Conservation (phyloP, 257 asterid species). For the Gentiana macrophylla region DNA sequence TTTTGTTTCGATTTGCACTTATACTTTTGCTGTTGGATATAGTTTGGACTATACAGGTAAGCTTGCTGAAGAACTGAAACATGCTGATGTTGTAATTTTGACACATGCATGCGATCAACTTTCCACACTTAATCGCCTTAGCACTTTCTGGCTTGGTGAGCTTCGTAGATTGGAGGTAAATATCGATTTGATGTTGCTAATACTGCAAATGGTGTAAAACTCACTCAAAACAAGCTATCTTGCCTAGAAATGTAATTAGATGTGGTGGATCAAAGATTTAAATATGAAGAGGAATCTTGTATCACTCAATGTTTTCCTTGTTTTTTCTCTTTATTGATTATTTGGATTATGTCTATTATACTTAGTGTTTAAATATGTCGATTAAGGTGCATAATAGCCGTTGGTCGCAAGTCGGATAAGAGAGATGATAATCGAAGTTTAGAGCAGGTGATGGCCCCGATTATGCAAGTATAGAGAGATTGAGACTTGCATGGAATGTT, state of each 20-base stretch:
- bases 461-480: slow-evolving; percentile 93
- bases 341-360: no score
- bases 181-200: not conserved
- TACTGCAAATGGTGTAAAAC: not conserved
- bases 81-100: slow-evolving; percentile 87
- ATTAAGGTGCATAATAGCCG: slow-evolving; percentile 78
- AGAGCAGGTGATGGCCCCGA: slow-evolving; percentile 66
- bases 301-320: no score
- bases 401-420: slow-evolving; percentile 91
- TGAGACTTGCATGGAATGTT: slow-evolving; percentile 92
- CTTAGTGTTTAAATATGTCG: slow-evolving; percentile 17
- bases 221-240: no score
- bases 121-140: slow-evolving; percentile 68
- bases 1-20: no score
- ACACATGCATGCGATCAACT: slow-evolving; percentile 99
- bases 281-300: no score
- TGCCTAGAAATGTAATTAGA: no score
- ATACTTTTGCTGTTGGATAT: slow-evolving; percentile 12
- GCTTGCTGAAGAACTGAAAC: slow-evolving; percentile 94
- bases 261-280: no score
- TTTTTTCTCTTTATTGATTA: no score
- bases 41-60: slow-evolving; percentile 89
- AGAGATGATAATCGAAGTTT: slow-evolving; percentile 57
- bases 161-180: slow-evolving; percentile 85
- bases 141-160: slow-evolving; percentile 89